phyloP scores from a whole-genome alignment of 306 rosid species.

The Clitoria ternatea region DNA sequence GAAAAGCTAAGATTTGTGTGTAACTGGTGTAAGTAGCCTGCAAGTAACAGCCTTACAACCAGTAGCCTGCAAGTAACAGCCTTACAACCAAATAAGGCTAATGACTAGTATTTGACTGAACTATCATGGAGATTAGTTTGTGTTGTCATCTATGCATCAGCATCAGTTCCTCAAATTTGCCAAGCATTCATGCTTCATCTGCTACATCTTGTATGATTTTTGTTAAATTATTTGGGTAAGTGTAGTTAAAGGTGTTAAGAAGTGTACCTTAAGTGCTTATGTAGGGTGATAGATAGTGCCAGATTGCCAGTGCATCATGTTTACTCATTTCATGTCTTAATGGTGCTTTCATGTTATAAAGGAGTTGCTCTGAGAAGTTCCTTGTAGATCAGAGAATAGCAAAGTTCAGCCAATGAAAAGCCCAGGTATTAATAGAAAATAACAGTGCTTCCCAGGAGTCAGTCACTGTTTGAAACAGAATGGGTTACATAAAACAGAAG shows the following conservation, averaged over 20 bases:
- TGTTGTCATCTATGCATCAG: not conserved
- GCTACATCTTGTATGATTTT: not conserved
- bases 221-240: not conserved
- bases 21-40: not conserved
- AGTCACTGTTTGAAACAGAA: not conserved
- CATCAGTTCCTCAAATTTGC: not conserved
- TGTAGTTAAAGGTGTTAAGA: not conserved
- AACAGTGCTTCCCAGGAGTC: not conserved
- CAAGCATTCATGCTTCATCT: not conserved
- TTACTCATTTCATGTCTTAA: not conserved
- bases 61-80: not conserved
- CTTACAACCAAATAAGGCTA: not conserved
- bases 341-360: not conserved
- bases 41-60: not conserved
- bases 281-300: not conserved
- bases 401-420: not conserved
- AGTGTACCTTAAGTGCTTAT: not conserved
- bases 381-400: not conserved
- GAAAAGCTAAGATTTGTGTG: constrained; percentile 1
- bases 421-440: not conserved
- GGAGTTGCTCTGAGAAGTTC: not conserved
- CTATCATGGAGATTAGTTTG: not conserved
- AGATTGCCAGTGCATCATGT: not conserved
- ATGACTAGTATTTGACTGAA: not conserved
- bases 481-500: not conserved